These are phyloP conservation scores for Chalaropsis ovoidea DNA, from an alignment of 2,329 filamentous ascomycete genomes.

Conservation along the genomic window DNA sequence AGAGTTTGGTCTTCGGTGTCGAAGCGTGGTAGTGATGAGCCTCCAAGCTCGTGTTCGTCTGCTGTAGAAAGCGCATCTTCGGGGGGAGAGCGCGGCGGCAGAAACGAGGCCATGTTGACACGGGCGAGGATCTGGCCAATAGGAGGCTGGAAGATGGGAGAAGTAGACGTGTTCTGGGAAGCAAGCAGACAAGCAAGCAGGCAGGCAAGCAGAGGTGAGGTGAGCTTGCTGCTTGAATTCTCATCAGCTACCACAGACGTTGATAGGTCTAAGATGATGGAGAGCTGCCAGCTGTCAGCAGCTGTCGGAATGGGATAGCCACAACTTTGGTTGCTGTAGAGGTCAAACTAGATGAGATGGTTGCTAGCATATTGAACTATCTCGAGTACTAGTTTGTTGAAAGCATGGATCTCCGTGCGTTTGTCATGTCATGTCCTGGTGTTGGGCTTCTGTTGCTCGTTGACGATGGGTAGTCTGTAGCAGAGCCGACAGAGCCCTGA, in stretches of 20 bases:
- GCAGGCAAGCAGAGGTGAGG: neutral
- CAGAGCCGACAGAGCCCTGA: neutral
- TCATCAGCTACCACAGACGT: neutral
- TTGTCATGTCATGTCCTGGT: too few relatives aligned
- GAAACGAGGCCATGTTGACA: neutral
- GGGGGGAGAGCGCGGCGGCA: neutral
- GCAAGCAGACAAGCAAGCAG: neutral
- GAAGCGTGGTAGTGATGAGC: neutral
- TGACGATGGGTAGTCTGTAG: too few relatives aligned
- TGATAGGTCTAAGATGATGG: neutral
- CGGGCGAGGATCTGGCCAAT: neutral
- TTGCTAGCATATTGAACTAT: too few relatives aligned
- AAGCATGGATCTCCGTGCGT: too few relatives aligned
- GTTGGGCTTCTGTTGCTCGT: too few relatives aligned
- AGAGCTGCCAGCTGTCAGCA: neutral
- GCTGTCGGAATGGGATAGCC: too few relatives aligned
- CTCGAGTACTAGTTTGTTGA: too few relatives aligned
- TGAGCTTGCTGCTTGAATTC: neutral
- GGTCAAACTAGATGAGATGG: too few relatives aligned
- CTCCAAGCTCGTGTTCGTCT: conserved; percentile 2
- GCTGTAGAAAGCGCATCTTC: neutral
- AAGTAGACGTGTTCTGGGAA: neutral
- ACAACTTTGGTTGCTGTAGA: too few relatives aligned
- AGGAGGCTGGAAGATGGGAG: neutral
- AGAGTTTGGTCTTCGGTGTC: neutral